A percentile compares a stretch with the other conserved stretches of the same genome.
phyloP scores from a whole-genome alignment of 306 rosid genomes.

The Prunus armeniaca region DNA sequence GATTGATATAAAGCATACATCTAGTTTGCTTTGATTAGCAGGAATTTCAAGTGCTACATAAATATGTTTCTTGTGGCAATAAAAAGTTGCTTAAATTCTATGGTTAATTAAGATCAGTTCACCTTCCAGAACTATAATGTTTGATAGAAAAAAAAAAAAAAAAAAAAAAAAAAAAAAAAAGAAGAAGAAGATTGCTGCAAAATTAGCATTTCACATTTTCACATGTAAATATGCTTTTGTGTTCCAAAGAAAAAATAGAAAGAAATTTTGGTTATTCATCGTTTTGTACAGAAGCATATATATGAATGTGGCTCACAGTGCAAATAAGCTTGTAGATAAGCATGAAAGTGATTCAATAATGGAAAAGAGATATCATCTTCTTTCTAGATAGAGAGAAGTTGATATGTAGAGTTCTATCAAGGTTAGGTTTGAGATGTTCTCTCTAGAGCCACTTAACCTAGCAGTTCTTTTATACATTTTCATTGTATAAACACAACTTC shows the following conservation, averaged over 20 bases:
- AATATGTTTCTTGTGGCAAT: not conserved
- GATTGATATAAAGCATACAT: conserved; percentile 27
- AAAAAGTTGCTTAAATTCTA: not conserved
- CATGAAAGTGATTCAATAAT: not conserved
- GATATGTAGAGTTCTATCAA: not conserved
- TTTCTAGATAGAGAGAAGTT: not conserved
- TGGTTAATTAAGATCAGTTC: conserved; percentile 1
- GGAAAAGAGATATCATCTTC: not conserved
- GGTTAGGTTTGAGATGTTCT: not conserved
- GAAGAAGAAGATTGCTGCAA: not conserved
- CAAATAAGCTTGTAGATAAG: not conserved
- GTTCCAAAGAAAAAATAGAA: too few relatives aligned
- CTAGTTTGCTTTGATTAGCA: conserved; percentile 40
- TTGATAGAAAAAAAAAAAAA: not conserved
- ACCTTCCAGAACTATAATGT: not conserved
- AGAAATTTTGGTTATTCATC: not conserved
- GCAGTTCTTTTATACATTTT: not conserved
- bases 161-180: too few relatives aligned
- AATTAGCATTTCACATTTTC: not conserved
- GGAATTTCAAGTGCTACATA: conserved; percentile 32
- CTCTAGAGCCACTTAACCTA: not conserved
- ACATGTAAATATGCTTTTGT: not conserved
- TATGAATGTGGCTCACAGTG: not conserved
- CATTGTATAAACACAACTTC: not conserved
- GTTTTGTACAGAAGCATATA: not conserved